Conservation (phyloP, 768 basidiomycete species). For the Podaxis sp. region DNA sequence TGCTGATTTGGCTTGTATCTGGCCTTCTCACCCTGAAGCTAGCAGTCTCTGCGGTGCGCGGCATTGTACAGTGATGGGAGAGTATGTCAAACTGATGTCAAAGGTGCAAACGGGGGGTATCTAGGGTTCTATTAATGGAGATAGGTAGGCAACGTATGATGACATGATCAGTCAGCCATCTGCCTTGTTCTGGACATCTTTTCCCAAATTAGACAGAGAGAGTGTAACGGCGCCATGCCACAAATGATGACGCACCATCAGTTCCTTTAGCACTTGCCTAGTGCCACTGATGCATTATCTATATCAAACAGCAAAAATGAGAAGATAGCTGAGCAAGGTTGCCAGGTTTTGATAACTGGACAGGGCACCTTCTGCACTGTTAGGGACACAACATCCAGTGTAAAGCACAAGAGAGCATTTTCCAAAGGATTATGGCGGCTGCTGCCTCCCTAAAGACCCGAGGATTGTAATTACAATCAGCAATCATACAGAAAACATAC, state of each 20-base stretch:
- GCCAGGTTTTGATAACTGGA: no score
- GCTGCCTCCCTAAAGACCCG: no score
- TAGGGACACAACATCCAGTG: no score
- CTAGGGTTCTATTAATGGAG: neutral
- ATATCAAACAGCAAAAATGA: no score
- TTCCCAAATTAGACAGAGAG: neutral
- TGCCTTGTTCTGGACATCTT: neutral
- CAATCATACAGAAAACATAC: neutral
- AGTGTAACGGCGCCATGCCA: no score
- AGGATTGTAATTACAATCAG: neutral
- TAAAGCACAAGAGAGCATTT: neutral
- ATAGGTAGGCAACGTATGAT: neutral
- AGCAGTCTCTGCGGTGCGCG: constrained; percentile 62
- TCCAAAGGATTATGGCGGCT: neutral
- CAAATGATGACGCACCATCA: no score
- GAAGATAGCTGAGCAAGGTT: no score
- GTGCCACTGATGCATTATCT: no score
- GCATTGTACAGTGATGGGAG: constrained; percentile 41
- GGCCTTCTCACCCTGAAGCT: constrained; percentile 53
- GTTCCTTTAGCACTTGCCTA: neutral
- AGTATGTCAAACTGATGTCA: no score
- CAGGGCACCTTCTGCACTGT: no score
- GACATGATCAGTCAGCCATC: constrained; percentile 1
- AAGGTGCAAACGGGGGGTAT: neutral
- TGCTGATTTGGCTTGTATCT: neutral